Conservation (phyloP, 1,139 yeast genomes). For the Blastobotrys proliferans region DNA sequence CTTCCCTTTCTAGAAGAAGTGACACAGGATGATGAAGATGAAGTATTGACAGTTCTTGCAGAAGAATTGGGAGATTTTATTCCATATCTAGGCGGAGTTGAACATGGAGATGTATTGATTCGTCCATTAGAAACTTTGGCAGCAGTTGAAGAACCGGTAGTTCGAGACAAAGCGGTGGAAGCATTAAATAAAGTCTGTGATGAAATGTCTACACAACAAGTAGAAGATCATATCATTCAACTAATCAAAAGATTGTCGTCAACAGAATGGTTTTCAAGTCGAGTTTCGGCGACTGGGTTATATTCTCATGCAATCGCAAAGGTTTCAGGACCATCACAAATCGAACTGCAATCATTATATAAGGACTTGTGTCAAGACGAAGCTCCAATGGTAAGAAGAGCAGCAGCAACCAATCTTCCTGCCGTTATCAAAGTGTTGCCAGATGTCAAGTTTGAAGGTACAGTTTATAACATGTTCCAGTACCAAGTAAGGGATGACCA, state of each 20-base stretch:
- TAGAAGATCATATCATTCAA: slow-evolving; percentile 65
- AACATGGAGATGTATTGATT: slow-evolving; percentile 68
- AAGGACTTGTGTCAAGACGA: slow-evolving; percentile 79
- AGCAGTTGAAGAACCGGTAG: slow-evolving; percentile 96
- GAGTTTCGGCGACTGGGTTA: slow-evolving; percentile 89
- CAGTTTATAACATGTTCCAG: slow-evolving; percentile 73
- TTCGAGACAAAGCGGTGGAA: slow-evolving; percentile 88
- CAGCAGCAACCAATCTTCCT: slow-evolving; percentile 86
- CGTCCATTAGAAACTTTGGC: slow-evolving; percentile 87
- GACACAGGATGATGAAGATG: slow-evolving; percentile 98
- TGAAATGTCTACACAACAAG: slow-evolving; percentile 62
- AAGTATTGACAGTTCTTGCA: slow-evolving; percentile 90
- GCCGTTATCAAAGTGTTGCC: slow-evolving; percentile 58
- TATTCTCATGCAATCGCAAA: slow-evolving; percentile 67
- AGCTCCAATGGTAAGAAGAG: slow-evolving; percentile 96
- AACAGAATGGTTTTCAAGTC: slow-evolving; percentile 93
- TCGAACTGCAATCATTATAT: slow-evolving; percentile 60
- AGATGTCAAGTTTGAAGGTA: slow-evolving; percentile 33
- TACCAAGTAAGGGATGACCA: slow-evolving; percentile 80
- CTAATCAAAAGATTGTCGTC: slow-evolving; percentile 73
- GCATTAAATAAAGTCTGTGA: slow-evolving; percentile 71
- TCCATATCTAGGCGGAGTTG: slow-evolving; percentile 83
- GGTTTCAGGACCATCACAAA: slow-evolving; percentile 44
- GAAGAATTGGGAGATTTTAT: slow-evolving; percentile 84
- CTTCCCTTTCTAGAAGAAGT: slow-evolving; percentile 86